phyloP scores from a whole-genome alignment of 495 filamentous ascomycete species.

The Jackrogersella multiformis region DNA sequence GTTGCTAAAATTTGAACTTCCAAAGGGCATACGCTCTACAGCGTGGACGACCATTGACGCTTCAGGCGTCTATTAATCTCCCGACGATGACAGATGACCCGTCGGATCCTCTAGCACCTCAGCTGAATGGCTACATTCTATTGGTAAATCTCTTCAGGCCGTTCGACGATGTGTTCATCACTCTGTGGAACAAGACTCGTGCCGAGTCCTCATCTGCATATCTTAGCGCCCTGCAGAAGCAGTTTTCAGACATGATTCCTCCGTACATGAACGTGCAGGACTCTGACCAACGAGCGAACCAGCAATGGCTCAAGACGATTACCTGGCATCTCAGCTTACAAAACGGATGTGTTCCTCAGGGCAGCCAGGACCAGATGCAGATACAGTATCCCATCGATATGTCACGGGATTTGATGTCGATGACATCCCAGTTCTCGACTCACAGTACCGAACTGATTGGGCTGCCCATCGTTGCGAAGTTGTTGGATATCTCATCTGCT shows the following conservation, averaged over 20 bases:
- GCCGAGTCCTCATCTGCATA: slow-evolving; percentile 65
- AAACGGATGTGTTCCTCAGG: slow-evolving; percentile 57
- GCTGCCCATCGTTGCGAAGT: slow-evolving; percentile 69
- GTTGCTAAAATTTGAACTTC: slow-evolving; percentile 18
- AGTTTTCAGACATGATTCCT: slow-evolving; percentile 71
- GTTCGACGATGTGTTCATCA: slow-evolving; percentile 75
- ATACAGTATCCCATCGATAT: slow-evolving; percentile 77
- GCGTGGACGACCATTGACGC: slow-evolving; percentile 69
- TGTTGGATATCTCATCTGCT: slow-evolving; percentile 78
- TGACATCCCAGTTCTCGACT: slow-evolving; percentile 68
- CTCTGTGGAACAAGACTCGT: slow-evolving; percentile 76
- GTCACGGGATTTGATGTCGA: slow-evolving; percentile 70
- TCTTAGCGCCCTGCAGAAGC: slow-evolving; percentile 69
- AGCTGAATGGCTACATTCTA: slow-evolving; percentile 69
- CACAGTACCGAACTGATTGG: slow-evolving; percentile 44
- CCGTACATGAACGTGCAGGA: slow-evolving; percentile 70
- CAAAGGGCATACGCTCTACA: slow-evolving; percentile 78
- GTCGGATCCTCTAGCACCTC: slow-evolving; percentile 59
- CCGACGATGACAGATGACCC: slow-evolving; percentile 72
- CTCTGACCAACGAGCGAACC: slow-evolving; percentile 74
- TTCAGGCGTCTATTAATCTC: slow-evolving; percentile 68
- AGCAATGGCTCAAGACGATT: slow-evolving; percentile 86
- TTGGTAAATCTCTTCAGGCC: slow-evolving; percentile 74
- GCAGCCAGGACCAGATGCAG: slow-evolving; percentile 65
- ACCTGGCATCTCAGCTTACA: slow-evolving; percentile 74